A percentile compares a stretch with the other conserved stretches of the same genome.
phyloP scores from a whole-genome alignment of 768 basidiomycete species.

The Sarcodon aspratus region DNA sequence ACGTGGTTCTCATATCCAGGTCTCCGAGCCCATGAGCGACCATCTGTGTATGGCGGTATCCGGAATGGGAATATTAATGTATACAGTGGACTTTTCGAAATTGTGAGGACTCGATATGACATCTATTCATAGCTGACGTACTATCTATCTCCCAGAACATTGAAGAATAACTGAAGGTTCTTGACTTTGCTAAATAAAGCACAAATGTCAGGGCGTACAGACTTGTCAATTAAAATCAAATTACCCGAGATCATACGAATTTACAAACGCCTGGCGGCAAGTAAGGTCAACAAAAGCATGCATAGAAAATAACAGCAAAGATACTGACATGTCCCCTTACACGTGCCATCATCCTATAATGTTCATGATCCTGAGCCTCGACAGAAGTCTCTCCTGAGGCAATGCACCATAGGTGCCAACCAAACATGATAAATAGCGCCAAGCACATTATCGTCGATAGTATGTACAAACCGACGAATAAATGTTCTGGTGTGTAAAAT shows the following conservation, averaged over 20 bases:
- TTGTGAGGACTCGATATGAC: background rate
- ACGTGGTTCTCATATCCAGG: conserved; percentile 50
- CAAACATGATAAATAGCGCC: conserved; percentile 60
- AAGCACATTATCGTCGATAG: conserved; percentile 66
- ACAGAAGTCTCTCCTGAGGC: conserved; percentile 77
- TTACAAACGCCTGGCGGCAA: conserved; percentile 55
- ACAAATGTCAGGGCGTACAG: background rate
- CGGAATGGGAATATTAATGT: conserved; percentile 80
- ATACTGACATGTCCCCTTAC: conserved; percentile 52
- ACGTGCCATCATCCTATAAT: conserved; percentile 62
- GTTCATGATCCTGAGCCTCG: conserved; percentile 78
- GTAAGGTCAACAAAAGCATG: background rate
- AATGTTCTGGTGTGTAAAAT: conserved; percentile 47
- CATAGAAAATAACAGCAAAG: background rate
- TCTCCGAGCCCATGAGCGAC: conserved; percentile 66
- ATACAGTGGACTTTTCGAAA: conserved; percentile 43
- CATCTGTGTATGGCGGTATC: conserved; percentile 75
- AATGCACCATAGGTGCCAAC: conserved; percentile 66
- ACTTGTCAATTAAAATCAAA: background rate
- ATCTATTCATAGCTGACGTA: conserved; percentile 29
- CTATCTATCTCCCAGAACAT: conserved; percentile 73
- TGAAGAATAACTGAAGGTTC: conserved; percentile 84
- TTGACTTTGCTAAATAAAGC: conserved; percentile 29
- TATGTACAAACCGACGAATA: conserved; percentile 68
- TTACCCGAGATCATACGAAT: conserved; percentile 86